Conservation (phyloP, 2,329 filamentous ascomycete species). For the Apiospora kogelbergensis region DNA sequence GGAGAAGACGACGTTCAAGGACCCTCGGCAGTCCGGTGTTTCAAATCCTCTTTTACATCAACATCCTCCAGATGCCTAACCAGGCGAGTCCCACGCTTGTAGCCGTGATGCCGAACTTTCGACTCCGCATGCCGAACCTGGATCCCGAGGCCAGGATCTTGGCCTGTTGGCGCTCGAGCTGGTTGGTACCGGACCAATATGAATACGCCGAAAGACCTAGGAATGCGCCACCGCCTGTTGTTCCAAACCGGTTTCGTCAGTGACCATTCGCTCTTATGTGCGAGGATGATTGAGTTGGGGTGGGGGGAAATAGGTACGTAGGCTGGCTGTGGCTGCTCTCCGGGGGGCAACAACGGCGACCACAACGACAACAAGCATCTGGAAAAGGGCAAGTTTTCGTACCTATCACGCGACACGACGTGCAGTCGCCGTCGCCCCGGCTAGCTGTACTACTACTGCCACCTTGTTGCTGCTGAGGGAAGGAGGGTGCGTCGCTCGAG, state of each 20-base stretch:
- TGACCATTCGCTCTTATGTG: neutral
- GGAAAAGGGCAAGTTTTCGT: conserved; percentile 25
- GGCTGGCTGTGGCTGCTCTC: neutral
- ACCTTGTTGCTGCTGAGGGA: neutral
- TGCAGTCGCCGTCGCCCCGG: conserved; percentile 63
- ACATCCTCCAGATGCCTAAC: conserved; percentile 68
- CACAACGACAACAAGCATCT: neutral
- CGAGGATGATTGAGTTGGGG: neutral
- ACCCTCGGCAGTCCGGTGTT: neutral
- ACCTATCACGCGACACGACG: conserved; percentile 72
- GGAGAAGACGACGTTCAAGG: too few species aligned
- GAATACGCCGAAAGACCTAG: conserved; percentile 75
- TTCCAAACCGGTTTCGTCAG: neutral
- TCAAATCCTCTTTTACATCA: conserved; percentile 44
- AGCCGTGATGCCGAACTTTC: conserved; percentile 64
- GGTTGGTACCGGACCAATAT: conserved; percentile 71
- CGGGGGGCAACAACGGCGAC: too few species aligned
- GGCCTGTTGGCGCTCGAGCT: conserved; percentile 66
- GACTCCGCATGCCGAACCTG: conserved; percentile 70
- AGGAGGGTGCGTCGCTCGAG: neutral
- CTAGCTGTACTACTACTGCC: conserved; percentile 34
- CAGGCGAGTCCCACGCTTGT: conserved; percentile 69
- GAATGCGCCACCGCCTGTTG: conserved; percentile 70
- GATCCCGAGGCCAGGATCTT: conserved; percentile 68
- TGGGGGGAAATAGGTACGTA: neutral